Percentiles rank a stretch among this genome's conserved stretches.
These are phyloP conservation scores for Fusarium brevicatenulatum DNA, from an alignment of 2,329 filamentous ascomycete species.

Conservation along the genomic window DNA sequence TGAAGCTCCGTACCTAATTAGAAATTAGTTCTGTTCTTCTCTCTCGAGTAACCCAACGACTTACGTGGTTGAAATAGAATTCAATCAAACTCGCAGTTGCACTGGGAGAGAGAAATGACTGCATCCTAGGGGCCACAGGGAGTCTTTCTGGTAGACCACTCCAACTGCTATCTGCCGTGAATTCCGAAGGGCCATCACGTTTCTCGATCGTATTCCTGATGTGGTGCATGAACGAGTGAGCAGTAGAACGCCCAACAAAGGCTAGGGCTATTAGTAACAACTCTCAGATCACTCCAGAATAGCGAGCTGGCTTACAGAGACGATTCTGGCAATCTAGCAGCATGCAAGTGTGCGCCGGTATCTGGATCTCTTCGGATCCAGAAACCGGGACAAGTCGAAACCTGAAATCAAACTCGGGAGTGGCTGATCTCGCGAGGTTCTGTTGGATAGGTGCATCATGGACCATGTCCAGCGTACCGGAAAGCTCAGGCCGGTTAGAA, in stretches of 20 bases:
- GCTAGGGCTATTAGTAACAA: constrained; percentile 50
- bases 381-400: constrained; percentile 30
- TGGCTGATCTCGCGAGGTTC: not conserved
- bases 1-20: constrained; percentile 65
- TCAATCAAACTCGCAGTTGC: constrained; percentile 57
- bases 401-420: not conserved
- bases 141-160: constrained; percentile 67
- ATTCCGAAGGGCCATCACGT: constrained; percentile 63
- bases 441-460: not conserved
- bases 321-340: constrained; percentile 67
- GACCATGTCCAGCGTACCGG: not conserved
- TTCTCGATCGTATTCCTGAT: constrained; percentile 69
- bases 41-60: constrained; percentile 15
- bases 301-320: constrained; percentile 57
- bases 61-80: constrained; percentile 70
- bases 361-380: constrained; percentile 64
- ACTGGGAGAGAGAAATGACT: constrained; percentile 52
- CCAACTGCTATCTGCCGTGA: constrained; percentile 66
- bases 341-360: constrained; percentile 66
- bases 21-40: not conserved
- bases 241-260: constrained; percentile 72
- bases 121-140: constrained; percentile 38
- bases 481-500: not conserved
- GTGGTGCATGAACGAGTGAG: constrained; percentile 68
- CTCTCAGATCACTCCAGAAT: not conserved